phyloP scores from a whole-genome alignment of 345 rosid genomes.

The Populus simonii region DNA sequence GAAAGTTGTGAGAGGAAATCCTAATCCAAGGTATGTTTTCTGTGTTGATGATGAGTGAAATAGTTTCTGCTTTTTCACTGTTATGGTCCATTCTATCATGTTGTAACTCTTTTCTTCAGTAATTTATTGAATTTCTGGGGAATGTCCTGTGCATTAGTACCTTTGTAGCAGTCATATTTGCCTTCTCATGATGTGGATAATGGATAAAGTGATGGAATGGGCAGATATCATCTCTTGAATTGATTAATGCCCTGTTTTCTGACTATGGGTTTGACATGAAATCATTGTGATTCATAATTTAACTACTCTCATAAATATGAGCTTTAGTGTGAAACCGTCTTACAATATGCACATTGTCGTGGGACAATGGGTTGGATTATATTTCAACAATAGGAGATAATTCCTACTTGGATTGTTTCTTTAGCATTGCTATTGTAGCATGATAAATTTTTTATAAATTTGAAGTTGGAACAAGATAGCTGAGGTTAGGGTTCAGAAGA shows the following conservation, averaged over 20 bases:
- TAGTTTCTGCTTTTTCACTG: background rate
- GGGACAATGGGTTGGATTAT: background rate
- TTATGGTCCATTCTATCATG: background rate
- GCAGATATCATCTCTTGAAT: background rate
- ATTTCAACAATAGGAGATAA: background rate
- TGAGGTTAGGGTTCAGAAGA: too few species aligned
- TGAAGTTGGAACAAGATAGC: too few species aligned
- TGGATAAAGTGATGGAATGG: background rate
- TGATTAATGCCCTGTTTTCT: background rate
- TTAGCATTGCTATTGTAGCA: background rate
- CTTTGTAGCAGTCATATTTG: background rate
- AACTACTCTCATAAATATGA: background rate
- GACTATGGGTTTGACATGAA: background rate
- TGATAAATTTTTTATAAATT: background rate
- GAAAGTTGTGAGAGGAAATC: conserved; percentile 96
- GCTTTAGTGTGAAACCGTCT: background rate
- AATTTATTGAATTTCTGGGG: background rate
- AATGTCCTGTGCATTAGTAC: background rate
- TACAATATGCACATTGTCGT: background rate
- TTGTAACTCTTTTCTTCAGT: background rate
- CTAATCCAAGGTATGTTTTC: conserved; percentile 74
- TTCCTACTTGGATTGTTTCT: background rate
- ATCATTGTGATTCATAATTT: background rate
- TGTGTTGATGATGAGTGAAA: conserved; percentile 6
- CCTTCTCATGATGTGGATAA: background rate